Conservation (phyloP, 2,329 filamentous ascomycete genomes). For the Fusarium cyanostomum region DNA sequence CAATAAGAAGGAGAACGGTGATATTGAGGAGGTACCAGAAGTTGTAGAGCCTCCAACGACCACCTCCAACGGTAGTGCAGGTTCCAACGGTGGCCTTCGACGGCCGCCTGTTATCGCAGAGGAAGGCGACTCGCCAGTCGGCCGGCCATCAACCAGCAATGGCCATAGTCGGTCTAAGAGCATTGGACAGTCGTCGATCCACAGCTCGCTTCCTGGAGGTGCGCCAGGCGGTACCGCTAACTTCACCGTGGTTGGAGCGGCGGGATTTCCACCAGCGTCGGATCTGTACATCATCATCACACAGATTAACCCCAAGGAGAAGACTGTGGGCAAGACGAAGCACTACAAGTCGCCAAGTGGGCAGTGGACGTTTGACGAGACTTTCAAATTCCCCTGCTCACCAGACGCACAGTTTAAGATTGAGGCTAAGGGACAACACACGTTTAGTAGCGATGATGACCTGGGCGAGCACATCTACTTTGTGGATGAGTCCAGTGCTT, state of each 20-base stretch:
- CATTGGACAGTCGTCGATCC: conserved; percentile 71
- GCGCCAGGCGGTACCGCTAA: conserved; percentile 78
- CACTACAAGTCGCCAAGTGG: conserved; percentile 79
- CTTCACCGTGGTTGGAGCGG: conserved; percentile 82
- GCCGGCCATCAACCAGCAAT: conserved; percentile 42
- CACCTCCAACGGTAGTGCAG: conserved; percentile 49
- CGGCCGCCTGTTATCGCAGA: conserved; percentile 52
- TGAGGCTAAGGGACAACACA: conserved; percentile 84
- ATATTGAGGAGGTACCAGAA: conserved; percentile 58
- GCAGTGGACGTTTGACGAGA: conserved; percentile 76
- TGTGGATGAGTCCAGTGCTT: conserved; percentile 79
- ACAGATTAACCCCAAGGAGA: conserved; percentile 73
- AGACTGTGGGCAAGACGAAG: conserved; percentile 91
- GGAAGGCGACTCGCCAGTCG: conserved; percentile 41
- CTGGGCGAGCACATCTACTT: conserved; percentile 91
- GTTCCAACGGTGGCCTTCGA: conserved; percentile 51
- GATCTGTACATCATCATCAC: conserved; percentile 83
- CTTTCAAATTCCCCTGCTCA: conserved; percentile 79
- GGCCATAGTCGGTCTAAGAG: conserved; percentile 65
- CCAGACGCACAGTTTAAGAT: conserved; percentile 89
- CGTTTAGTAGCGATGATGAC: conserved; percentile 83
- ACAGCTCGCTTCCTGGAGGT: conserved; percentile 68
- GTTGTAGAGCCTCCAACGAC: conserved; percentile 52
- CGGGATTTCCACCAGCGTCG: conserved; percentile 77
- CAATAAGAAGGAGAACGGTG: conserved; percentile 73